A percentile compares a stretch with the other conserved stretches of the same genome.
Evolutionary conservation across 768 basidiomycete genomes (phyloP).

Genomic region (Tephrocybe sp.): DNA sequence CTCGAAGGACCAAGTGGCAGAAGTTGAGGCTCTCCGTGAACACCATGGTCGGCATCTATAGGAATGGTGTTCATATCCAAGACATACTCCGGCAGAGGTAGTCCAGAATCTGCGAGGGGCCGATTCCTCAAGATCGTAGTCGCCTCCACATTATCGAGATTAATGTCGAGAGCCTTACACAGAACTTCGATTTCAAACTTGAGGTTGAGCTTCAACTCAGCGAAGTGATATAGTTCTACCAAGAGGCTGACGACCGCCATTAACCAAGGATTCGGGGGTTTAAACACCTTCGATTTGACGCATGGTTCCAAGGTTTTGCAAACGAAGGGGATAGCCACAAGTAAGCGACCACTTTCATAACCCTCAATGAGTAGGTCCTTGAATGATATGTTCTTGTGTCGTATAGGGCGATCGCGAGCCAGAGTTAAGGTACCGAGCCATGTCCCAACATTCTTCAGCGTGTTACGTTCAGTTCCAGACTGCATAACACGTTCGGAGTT

Average conservation of each 20-base stretch:
- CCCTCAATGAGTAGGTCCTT: conserved; percentile 98
- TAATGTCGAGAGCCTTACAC: conserved; percentile 88
- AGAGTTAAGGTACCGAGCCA: conserved; percentile 96
- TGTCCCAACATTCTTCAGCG: conserved; percentile 90
- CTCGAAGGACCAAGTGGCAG: conserved; percentile 59
- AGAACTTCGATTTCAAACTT: conserved; percentile 99
- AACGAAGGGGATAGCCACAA: conserved; percentile 96
- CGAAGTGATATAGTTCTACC: conserved; percentile 95
- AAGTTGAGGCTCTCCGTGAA: conserved; percentile 59
- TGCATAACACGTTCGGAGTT: conserved; percentile 92
- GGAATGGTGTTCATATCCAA: conserved; percentile 78
- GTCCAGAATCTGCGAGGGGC: conserved; percentile 60
- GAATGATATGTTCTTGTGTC: conserved; percentile 90
- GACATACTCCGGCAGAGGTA: conserved; percentile 76
- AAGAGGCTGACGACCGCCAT: conserved; percentile 93
- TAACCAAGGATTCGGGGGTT: conserved; percentile 96
- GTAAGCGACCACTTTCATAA: conserved; percentile 85
- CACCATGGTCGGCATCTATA: conserved; percentile 68
- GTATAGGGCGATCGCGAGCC: conserved; percentile 90
- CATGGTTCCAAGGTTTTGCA: conserved; percentile 96
- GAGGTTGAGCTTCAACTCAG: conserved; percentile 92
- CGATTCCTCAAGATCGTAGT: conserved; percentile 81
- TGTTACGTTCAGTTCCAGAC: conserved; percentile 79
- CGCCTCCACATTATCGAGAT: conserved; percentile 82
- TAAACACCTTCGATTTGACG: conserved; percentile 88